Base-by-base conservation (phyloP, 2,329 filamentous ascomycete species). In the Aspergillus hiratsukae region DNA sequence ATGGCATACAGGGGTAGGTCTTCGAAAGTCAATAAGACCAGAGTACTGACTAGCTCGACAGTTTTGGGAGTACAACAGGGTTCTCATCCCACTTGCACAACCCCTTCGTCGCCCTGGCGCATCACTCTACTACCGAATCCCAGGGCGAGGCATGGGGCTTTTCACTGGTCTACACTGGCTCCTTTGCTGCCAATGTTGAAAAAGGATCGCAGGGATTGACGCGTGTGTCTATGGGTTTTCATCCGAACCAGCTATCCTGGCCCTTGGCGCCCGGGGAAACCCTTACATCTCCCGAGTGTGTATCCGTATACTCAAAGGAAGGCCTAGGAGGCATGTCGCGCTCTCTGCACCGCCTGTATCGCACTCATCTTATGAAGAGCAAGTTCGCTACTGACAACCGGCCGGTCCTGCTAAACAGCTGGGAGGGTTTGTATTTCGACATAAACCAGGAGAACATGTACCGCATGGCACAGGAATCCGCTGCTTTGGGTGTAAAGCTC, bases 21-120 rank as follows among this genome's bases (percentile, higher is more conserved):
- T 9, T 19, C 6, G 3, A 31, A n/a, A 10, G 0, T 11, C 4
- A 9, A 41, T 43, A 46, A 6, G 11, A 29, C 11, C 6, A 11
- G 21, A 14, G 4, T 4, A 19, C 4, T 27, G 6, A 31, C n/a
- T 7, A n/a, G 6, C 23, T 50, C 4, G 17, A 58, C 45, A 84
- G 83, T 5, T 87, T 87, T 65, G 81, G 81, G 17, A 87, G 84
- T 61, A 80, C 76, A 0, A 80, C 78, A 3, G 85, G 85, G 1
- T 87, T 85, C 65, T 84, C 84, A 0, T 87, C 84, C 0, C 83
- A 87, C 61, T 73, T 84, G 1, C 83, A 87, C 65, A 88, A 88
- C 61, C 84, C 85, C 0, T 87, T 87, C 72, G 75, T 87, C 23
- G 78, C 82, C 0, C 69, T 88, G 1, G 76, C 83, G 0, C 74